Conservation (phyloP, 2,329 filamentous ascomycete genomes). For the Nothophaeocryptopus gaeumannii region DNA sequence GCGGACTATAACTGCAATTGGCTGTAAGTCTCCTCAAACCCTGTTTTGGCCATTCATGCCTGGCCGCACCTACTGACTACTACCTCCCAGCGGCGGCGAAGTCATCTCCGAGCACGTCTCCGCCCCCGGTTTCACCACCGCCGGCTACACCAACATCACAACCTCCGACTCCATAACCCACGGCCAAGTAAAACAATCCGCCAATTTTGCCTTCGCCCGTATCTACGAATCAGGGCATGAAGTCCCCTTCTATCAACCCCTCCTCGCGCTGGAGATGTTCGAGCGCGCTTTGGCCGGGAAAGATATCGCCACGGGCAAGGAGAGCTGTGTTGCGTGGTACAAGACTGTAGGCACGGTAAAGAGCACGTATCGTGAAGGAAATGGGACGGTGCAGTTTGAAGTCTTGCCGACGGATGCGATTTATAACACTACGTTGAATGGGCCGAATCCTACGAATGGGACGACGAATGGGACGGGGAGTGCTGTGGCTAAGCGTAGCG, state of each 20-base stretch:
- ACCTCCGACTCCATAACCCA: constrained; percentile 47
- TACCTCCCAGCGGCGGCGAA: constrained; percentile 33
- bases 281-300: constrained; percentile 46
- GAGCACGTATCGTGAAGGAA: constrained; percentile 40
- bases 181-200: constrained; percentile 53
- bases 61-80: no score
- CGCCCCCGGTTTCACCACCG: constrained; percentile 41
- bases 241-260: constrained; percentile 53
- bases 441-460: constrained; percentile 14
- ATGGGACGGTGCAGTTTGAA: constrained; percentile 46
- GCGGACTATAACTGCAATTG: constrained; percentile 51
- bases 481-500: not conserved
- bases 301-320: constrained; percentile 51
- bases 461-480: constrained; percentile 6
- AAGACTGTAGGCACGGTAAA: constrained; percentile 24
- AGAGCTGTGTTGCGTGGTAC: constrained; percentile 8
- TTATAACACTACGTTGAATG: constrained; percentile 37
- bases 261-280: constrained; percentile 50
- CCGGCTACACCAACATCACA: constrained; percentile 48
- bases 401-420: constrained; percentile 43
- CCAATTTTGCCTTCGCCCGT: constrained; percentile 49
- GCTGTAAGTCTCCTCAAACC: constrained; percentile 25
- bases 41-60: not conserved
- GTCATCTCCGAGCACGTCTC: constrained; percentile 40
- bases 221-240: constrained; percentile 50